Conservation (phyloP, 208 protist species). For the Angomonas deanei region DNA sequence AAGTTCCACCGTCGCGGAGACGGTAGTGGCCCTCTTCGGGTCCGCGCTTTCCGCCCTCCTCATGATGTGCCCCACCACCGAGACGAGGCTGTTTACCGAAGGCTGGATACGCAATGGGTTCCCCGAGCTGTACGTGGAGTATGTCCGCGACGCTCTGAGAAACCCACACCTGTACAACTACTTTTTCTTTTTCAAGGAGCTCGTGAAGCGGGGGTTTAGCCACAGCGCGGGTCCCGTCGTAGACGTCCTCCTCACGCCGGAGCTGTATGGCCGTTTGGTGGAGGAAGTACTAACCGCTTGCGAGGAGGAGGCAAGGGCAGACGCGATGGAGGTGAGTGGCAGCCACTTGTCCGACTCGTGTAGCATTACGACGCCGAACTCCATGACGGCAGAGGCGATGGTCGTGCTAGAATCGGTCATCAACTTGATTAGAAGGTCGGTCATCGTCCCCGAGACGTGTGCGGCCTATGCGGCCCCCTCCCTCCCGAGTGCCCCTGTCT, state of each 20-base stretch:
- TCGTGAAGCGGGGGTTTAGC: conserved; percentile 65
- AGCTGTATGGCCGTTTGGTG: conserved; percentile 25
- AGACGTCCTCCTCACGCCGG: conserved; percentile 45
- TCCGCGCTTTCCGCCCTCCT: conserved; percentile 28
- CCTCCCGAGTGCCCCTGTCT: conserved; percentile 29
- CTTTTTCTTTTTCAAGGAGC: conserved; percentile 64
- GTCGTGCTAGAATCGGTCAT: conserved; percentile 35
- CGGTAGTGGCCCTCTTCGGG: conserved; percentile 61
- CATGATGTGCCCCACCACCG: conserved; percentile 38
- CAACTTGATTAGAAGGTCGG: conserved; percentile 42
- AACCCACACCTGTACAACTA: conserved; percentile 38
- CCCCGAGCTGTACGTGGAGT: conserved; percentile 20
- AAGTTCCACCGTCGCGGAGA: conserved; percentile 49
- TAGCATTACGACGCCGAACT: conserved; percentile 12
- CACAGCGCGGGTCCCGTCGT: conserved; percentile 62
- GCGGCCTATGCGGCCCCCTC: conserved; percentile 37
- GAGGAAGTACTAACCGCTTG: conserved; percentile 22
- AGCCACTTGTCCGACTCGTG: background rate
- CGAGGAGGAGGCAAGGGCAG: conserved; percentile 18
- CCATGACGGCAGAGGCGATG: conserved; percentile 42
- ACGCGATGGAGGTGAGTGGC: background rate
- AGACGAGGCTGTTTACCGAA: conserved; percentile 37
- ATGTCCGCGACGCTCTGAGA: conserved; percentile 24
- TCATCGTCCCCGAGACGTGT: conserved; percentile 36
- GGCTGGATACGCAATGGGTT: conserved; percentile 44